Evolutionary conservation across 257 asterid species (phyloP).

Genomic region (Nicotiana tomentosiformis): DNA sequence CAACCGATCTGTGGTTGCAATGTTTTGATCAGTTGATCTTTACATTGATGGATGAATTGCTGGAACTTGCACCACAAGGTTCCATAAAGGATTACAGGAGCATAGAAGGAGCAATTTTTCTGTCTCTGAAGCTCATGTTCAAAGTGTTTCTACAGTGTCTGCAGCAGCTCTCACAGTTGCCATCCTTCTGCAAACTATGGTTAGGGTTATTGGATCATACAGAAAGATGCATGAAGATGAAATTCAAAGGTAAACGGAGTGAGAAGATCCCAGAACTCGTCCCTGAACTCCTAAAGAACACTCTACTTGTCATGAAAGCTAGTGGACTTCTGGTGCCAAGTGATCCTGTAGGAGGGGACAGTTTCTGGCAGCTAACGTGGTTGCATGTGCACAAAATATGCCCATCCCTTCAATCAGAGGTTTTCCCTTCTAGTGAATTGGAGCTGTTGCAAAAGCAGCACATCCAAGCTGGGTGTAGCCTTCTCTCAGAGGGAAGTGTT

Average conservation of each 20-base stretch:
- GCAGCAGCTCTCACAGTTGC: conserved; percentile 40
- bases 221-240: conserved; percentile 60
- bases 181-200: conserved; percentile 71
- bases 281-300: conserved; percentile 88
- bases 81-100: conserved; percentile 69
- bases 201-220: conserved; percentile 44
- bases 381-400: conserved; percentile 55
- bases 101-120: conserved; percentile 62
- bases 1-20: conserved; percentile 60
- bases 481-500: conserved; percentile 33
- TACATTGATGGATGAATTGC: conserved; percentile 64
- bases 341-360: conserved; percentile 53
- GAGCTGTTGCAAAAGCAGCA: conserved; percentile 49
- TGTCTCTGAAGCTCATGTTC: conserved; percentile 62
- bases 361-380: conserved; percentile 89
- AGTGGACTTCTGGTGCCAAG: conserved; percentile 59
- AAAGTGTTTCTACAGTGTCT: conserved; percentile 62
- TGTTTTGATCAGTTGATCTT: conserved; percentile 70
- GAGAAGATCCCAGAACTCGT: conserved; percentile 78
- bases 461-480: conserved; percentile 27
- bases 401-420: conserved; percentile 65
- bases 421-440: conserved; percentile 57
- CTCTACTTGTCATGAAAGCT: conserved; percentile 66
- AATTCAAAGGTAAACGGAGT: conserved; percentile 64
- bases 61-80: conserved; percentile 51